Evolutionary conservation across 768 basidiomycete species (phyloP).

Genomic region (Strobilomyces echinocephalus): DNA sequence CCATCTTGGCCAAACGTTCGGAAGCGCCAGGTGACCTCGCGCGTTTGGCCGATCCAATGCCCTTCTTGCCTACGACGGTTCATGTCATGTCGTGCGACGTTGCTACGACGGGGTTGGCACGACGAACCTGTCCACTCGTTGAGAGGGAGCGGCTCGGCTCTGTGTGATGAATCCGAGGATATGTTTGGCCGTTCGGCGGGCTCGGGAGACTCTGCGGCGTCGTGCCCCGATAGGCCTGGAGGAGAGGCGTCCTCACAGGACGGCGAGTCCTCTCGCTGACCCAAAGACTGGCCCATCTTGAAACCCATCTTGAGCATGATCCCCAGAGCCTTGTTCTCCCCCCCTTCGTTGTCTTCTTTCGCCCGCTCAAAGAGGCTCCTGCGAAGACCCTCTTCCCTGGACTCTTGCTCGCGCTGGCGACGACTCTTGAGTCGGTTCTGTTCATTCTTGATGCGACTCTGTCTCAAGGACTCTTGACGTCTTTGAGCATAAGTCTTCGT

Average conservation of each 20-base stretch:
- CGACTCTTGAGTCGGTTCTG: slow-evolving; percentile 60
- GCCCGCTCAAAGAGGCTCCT: slow-evolving; percentile 79
- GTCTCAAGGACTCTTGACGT: slow-evolving; percentile 60
- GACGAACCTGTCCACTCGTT: slow-evolving; percentile 78
- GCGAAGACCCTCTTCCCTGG: slow-evolving; percentile 71
- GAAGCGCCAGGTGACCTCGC: slow-evolving; percentile 57
- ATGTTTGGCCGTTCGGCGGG: not conserved
- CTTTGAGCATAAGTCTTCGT: slow-evolving; percentile 66
- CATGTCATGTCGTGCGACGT: not conserved
- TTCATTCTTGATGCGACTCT: slow-evolving; percentile 59
- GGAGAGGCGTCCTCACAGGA: not conserved
- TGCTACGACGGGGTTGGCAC: not conserved
- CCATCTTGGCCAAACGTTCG: slow-evolving; percentile 70
- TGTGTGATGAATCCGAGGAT: slow-evolving; percentile 34
- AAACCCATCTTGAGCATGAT: slow-evolving; percentile 97
- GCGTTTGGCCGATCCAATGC: slow-evolving; percentile 70
- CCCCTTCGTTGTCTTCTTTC: slow-evolving; percentile 47
- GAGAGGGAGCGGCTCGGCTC: slow-evolving; percentile 65
- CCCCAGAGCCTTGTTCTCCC: slow-evolving; percentile 69
- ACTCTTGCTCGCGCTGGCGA: slow-evolving; percentile 63
- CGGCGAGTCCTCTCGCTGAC: slow-evolving; percentile 32
- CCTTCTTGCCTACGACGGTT: slow-evolving; percentile 62
- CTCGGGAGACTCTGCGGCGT: not conserved
- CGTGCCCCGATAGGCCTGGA: not conserved
- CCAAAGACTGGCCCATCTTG: slow-evolving; percentile 77